Conservation (phyloP, 352 stramenopile genomes). For the Phytophthora foliorum region DNA sequence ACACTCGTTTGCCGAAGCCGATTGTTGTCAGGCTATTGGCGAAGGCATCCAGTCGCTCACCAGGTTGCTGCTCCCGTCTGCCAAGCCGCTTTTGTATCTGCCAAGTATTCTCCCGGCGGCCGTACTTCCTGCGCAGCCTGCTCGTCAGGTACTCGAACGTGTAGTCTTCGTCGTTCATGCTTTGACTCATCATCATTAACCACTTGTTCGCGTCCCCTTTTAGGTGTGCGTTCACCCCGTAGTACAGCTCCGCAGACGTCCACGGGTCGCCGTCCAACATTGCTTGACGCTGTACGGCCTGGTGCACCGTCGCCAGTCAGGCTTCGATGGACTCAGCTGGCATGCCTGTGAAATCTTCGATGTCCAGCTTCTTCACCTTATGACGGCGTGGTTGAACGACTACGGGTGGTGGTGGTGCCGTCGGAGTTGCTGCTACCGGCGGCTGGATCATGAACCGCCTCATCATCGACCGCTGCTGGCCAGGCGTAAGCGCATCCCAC, state of each 20-base stretch:
- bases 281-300: neutral
- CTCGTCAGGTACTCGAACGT: neutral
- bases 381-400: too few relatives aligned
- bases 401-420: neutral
- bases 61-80: neutral
- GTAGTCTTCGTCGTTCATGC: neutral
- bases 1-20: neutral
- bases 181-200: neutral
- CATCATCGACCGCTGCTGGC: neutral
- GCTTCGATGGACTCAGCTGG: neutral
- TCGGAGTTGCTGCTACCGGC: neutral
- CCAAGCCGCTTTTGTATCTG: neutral
- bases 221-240: neutral
- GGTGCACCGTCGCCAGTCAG: neutral
- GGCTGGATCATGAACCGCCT: neutral
- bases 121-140: constrained; percentile 7
- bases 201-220: neutral
- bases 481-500: neutral
- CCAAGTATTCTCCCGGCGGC: neutral
- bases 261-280: neutral
- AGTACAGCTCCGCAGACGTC: neutral
- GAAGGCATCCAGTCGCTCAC: neutral
- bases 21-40: neutral
- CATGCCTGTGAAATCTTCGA: neutral
- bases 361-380: neutral